Base-by-base conservation (phyloP, 2,329 filamentous ascomycete genomes). In the Trichocomaceae sp. region DNA sequence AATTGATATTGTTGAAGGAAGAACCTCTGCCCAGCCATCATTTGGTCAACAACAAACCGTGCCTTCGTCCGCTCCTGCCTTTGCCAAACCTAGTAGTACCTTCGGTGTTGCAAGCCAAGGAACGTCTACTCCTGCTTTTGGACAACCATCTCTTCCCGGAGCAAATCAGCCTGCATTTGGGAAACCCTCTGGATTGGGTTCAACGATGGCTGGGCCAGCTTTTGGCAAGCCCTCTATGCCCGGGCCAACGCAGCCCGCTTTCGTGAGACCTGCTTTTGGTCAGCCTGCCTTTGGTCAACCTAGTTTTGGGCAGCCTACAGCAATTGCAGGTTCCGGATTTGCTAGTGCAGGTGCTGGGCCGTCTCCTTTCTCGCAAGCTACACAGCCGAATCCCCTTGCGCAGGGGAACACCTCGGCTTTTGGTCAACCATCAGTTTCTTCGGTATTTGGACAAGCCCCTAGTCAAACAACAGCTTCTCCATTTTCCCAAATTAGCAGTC, bases 1-100 rank as follows among this genome's bases (percentile, higher is more conserved):
- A 41, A 74, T 80, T 51, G 87, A 91, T 58, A 72, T 71, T 46
- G 63, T 64, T 29, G 67, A 69, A 47, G 66, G 69, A 10, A 68
- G 64, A 61, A 62, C n/a, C 54, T 50, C 47, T 13, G 60, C 26
- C 26, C 49, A 29, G 48, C 42, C 58, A 19, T 44, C 53, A n/a
- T 69, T 70, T 50, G 64, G 62, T 9, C 68, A 73, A 52, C 50
- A 48, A 10, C 39, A 46, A 29, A 49, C 42, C 13, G n/a, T 48
- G 22, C 26, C 52, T 22, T 47, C 56, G 26, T 37, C 56, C 55
- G 52, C 56, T 19, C 59, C 62, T 13, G 56, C 61, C 41, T 67
- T 68, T 54, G 62, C 61, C 9, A 59, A 64, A 52, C 53, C 60
- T 2, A 58, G 60, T 50, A 51, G 60, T 50, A 51, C 59, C 23